Conservation (phyloP, 345 rosid species). For the Citrus medica region DNA sequence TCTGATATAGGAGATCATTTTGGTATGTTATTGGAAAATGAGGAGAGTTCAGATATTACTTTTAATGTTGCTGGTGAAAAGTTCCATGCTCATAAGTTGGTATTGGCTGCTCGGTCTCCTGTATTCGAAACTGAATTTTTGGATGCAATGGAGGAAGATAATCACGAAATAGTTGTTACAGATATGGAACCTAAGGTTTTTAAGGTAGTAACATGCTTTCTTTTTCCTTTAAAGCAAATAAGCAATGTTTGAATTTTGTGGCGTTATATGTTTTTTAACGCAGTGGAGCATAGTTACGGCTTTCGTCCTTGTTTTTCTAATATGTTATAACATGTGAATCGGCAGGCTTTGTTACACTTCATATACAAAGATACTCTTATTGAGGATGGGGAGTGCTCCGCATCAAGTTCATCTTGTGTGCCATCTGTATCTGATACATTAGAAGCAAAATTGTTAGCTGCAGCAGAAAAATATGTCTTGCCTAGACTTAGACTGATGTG, state of each 20-base stretch:
- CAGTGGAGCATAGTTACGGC: background rate
- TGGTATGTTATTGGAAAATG: constrained; percentile 75
- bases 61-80: constrained; percentile 73
- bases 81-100: constrained; percentile 80
- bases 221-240: background rate
- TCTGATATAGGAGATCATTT: constrained; percentile 85
- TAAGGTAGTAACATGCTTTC: constrained; percentile 42
- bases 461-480: constrained; percentile 76
- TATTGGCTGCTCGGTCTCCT: constrained; percentile 81
- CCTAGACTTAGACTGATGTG: constrained; percentile 84
- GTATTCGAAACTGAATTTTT: constrained; percentile 69
- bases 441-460: constrained; percentile 75
- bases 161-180: constrained; percentile 42
- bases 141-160: constrained; percentile 59
- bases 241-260: background rate
- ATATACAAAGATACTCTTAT: constrained; percentile 69
- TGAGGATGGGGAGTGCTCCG: constrained; percentile 59
- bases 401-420: constrained; percentile 47
- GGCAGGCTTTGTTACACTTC: constrained; percentile 81
- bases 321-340: constrained; percentile 13
- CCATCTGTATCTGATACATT: constrained; percentile 54
- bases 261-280: background rate
- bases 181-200: constrained; percentile 89
- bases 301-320: constrained; percentile 15
- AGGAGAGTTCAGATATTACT: constrained; percentile 73